Evolutionary conservation across 176 grass and related monocot genomes (phyloP).

Genomic region (Olyra latifolia): DNA sequence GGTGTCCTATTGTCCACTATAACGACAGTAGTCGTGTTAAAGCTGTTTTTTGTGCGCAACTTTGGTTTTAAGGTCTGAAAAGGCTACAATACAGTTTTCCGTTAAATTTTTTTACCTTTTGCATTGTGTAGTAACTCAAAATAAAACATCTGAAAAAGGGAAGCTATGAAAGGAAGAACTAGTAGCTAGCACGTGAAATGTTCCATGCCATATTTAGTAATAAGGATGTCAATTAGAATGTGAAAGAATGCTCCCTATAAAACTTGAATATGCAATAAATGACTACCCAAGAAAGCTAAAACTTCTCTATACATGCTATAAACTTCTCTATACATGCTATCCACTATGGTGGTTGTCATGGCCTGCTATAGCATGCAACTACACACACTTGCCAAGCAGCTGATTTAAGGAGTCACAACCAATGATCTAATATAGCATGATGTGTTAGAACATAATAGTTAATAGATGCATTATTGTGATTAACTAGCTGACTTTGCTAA

Average conservation of each 20-base stretch:
- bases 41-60: neutral
- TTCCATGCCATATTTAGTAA: constrained; percentile 14
- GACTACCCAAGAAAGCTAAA: neutral
- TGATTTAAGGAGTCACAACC: neutral
- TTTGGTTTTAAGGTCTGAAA: neutral
- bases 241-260: neutral
- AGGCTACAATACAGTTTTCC: neutral
- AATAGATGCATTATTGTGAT: constrained; percentile 15
- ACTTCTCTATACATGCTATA: neutral
- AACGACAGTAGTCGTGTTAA: neutral
- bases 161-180: constrained; percentile 3
- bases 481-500: constrained; percentile 14
- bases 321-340: neutral
- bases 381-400: neutral
- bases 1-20: neutral
- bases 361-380: constrained; percentile 3
- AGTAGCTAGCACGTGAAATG: neutral
- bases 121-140: neutral
- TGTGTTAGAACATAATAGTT: neutral
- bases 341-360: neutral
- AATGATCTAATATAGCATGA: constrained; percentile 24
- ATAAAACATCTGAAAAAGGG: constrained; percentile 14
- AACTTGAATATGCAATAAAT: neutral
- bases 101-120: neutral
- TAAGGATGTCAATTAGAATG: constrained; percentile 10